These are phyloP conservation scores for Vigna radiata DNA, from an alignment of 306 rosid genomes.

Conservation along the genomic window DNA sequence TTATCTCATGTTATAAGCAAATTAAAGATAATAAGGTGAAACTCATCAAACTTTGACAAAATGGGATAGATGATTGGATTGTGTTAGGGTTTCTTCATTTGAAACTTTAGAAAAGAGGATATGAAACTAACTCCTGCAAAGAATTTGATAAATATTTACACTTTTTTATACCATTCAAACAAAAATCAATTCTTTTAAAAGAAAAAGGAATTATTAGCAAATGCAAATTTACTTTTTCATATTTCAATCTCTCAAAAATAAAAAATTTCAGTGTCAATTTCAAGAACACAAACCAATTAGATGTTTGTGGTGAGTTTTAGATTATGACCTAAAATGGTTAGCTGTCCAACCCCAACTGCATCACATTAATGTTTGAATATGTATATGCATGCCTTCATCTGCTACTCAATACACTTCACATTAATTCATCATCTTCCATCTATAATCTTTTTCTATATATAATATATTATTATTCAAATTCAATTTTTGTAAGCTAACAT, in stretches of 20 bases:
- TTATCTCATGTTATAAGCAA: not conserved
- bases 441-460: not conserved
- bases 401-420: constrained; percentile 37
- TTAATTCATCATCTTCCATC: constrained; percentile 2
- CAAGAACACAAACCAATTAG: not conserved
- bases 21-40: not conserved
- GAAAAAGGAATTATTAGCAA: not conserved
- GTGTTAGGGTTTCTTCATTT: too few species aligned
- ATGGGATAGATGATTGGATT: too few species aligned
- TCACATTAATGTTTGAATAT: constrained; percentile 53
- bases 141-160: not conserved
- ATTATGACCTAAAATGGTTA: constrained; percentile 47
- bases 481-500: not conserved
- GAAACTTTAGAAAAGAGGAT: too few species aligned
- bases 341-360: constrained; percentile 83
- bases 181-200: not conserved
- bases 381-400: constrained; percentile 22
- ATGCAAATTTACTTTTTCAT: not conserved
- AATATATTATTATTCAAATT: not conserved
- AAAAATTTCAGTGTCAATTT: not conserved
- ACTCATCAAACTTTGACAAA: not conserved
- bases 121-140: too few species aligned
- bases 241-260: not conserved
- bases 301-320: constrained; percentile 13
- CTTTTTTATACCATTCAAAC: not conserved